Evolutionary conservation across 768 basidiomycete genomes (phyloP), one percentile per base, ranked within the genome.

Genomic region (Auriscalpium vulgare): DNA sequence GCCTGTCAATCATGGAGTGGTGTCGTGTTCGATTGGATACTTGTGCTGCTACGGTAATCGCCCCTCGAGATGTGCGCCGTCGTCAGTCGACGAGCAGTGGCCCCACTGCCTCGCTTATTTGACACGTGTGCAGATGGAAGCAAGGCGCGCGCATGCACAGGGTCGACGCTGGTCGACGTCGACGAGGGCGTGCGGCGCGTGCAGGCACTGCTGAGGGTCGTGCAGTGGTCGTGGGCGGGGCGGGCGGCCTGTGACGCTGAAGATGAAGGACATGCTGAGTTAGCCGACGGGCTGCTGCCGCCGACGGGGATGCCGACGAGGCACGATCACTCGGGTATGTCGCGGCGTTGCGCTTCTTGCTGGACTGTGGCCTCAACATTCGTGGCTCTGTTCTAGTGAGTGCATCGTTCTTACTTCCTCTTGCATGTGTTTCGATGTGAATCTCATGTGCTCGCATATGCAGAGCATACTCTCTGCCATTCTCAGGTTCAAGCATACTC

Each of bases 251-350:
- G 79, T 89, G 17, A 75, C 79, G 37, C 77, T 86, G 2, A 88
- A 92, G 68, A 86, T 93, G 80, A 88, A 83, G 66, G 90, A 91
- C 65, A 68, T 91, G 34, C 87, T 87, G 69, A 88, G 55, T 47
- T 88, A 91, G 71, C 81, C 83, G 16, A 79, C 89, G 37, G 21
- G 21, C 21, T 21, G 21, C 21, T 21, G 91, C 91, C 58, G 89
- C 91, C 68, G 79, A 8, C 74, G 84, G 46, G 81, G 81, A 29
- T 29, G 21, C 3, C 21, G 0, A 81, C 82, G 81, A 72, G 84
- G 58, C 80, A 71, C 56, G 71, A 72, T 43, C 53, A 49, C 36
- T 19, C 43, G 36, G 40, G 40, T 35, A 46, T 49, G 23, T 60
- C 54, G 36, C 50, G 59, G 34, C 56, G 56, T 23, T 19, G 10